Evolutionary conservation across 2,329 filamentous ascomycete genomes (phyloP), one percentile per base, ranked within the genome.

Genomic region (Aaosphaeria arxii): DNA sequence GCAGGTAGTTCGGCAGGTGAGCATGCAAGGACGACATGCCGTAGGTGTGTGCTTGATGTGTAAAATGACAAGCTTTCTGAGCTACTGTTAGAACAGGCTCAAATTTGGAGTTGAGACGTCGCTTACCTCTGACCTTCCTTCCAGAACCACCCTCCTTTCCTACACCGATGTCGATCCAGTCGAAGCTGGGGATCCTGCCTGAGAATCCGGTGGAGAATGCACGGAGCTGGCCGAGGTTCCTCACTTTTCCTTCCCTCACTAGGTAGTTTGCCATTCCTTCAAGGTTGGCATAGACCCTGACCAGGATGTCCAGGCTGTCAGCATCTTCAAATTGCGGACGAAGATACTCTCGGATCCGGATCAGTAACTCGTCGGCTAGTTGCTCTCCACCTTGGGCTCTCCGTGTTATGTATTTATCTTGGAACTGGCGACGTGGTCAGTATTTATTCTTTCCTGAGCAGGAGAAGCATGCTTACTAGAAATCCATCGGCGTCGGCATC

Each of bases 401-500:
- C 30, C 61, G 58, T 31, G 67, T 69, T 29, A 67, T 55, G 47
- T 63, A 70, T 45, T 64, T 68, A 55, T 70, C 67, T 50, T 66
- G 66, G 48, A 70, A 70, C 67, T 69, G 31, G 7, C 5, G 3
- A 5, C 7, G 13, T 11, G 17, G 13, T 42, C 29, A 53, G 32
- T 32, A 11, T 41, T 2, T 38, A 41, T n/a, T 35, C 44, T 32
- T 7, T 9, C 7, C 28, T 24, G 24, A 5, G n/a, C 5, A 32
- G 5, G 40, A 17, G 31, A n/a, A 30, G 32, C 38, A 13, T 24
- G 35, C 58, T 4, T 56, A 70, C 67, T 40, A 68, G 45, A 45
- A 69, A 70, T 6, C 66, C 67, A 13, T 70, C 67, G 4, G 65
- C 63, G 52, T 69, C 66, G 24, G 66, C 65, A 36, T 70, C 67